phyloP scores from a whole-genome alignment of 2,329 filamentous ascomycete species.

The Pseudocercospora crystallina region DNA sequence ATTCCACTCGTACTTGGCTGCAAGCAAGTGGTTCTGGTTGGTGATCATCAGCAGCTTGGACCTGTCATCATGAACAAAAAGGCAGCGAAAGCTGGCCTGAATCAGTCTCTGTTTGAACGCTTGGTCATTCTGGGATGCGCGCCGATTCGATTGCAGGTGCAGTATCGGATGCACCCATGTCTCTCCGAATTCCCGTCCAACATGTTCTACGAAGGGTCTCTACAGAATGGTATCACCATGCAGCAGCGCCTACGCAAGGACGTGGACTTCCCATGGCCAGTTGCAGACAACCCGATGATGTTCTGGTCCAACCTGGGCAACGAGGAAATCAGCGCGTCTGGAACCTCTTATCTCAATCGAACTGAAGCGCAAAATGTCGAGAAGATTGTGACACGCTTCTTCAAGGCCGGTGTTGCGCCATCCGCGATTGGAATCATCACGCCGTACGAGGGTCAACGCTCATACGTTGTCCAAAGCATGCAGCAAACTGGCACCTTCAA shows the following conservation, averaged over 20 bases:
- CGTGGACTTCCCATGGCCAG: slow-evolving; percentile 97
- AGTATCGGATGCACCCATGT: slow-evolving; percentile 99
- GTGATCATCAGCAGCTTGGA: slow-evolving; percentile 95
- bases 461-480: slow-evolving; percentile 99
- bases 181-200: slow-evolving; percentile 97
- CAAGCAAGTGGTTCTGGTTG: slow-evolving; percentile 98
- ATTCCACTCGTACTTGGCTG: slow-evolving; percentile 95
- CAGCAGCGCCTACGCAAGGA: slow-evolving; percentile 85
- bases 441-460: slow-evolving; percentile 96
- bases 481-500: slow-evolving; percentile 96
- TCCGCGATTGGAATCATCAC: slow-evolving; percentile 96
- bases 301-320: slow-evolving; percentile 99
- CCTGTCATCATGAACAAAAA: slow-evolving; percentile 99
- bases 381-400: slow-evolving; percentile 97
- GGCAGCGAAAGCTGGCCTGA: slow-evolving; percentile 92
- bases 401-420: slow-evolving; percentile 96
- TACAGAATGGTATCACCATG: slow-evolving; percentile 94
- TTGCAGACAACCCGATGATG: slow-evolving; percentile 96
- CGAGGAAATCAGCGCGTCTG: slow-evolving; percentile 96
- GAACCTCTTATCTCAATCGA: slow-evolving; percentile 96
- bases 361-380: slow-evolving; percentile 97
- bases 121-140: slow-evolving; percentile 86
- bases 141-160: slow-evolving; percentile 90
- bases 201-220: slow-evolving; percentile 98
- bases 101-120: slow-evolving; percentile 97